phyloP scores from a whole-genome alignment of 306 rosid species.

The Glycine latifolia region DNA sequence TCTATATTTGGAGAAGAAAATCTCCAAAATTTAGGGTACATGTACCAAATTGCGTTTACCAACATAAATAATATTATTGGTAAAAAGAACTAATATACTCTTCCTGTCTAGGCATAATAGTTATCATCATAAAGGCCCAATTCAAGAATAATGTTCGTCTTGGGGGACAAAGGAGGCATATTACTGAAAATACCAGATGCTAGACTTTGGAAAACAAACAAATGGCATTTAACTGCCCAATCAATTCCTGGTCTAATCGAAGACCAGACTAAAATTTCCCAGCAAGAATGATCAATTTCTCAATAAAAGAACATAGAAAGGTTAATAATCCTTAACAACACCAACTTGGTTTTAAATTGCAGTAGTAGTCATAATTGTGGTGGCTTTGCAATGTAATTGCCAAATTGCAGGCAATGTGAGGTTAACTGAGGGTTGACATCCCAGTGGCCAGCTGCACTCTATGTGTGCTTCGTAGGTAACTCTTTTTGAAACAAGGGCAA shows the following conservation, averaged over 20 bases:
- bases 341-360: background rate
- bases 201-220: slow-evolving; percentile 11
- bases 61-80: background rate
- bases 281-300: background rate
- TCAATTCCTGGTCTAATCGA: background rate
- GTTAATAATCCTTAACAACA: background rate
- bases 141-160: background rate
- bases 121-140: background rate
- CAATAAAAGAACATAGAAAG: background rate
- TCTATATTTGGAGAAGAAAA: background rate
- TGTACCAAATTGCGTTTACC: background rate
- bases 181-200: background rate
- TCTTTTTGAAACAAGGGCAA: too few relatives aligned
- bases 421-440: too few relatives aligned
- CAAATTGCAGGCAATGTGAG: background rate
- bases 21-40: background rate
- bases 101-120: background rate
- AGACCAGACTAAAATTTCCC: background rate
- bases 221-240: background rate
- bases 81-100: background rate
- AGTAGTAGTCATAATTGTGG: background rate
- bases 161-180: background rate
- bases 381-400: background rate
- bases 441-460: too few relatives aligned
- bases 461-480: too few relatives aligned